These are phyloP conservation scores for Entamoeba nuttalli DNA, from an alignment of 208 protist species.

Conservation along the genomic window DNA sequence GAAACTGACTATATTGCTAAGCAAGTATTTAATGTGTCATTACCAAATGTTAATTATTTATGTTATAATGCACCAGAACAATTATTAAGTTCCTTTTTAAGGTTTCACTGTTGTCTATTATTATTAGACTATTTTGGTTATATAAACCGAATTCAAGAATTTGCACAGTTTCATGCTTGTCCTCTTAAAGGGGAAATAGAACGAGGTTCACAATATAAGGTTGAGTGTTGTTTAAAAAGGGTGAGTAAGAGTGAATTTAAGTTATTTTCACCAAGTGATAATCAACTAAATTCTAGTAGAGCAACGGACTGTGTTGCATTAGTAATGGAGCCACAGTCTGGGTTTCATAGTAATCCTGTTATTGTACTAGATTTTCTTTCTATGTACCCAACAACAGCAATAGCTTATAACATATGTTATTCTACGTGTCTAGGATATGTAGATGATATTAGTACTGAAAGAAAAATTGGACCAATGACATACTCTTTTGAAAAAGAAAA, in stretches of 20 bases:
- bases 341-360: constrained; percentile 46
- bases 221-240: constrained; percentile 50
- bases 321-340: constrained; percentile 51
- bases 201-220: constrained; percentile 53
- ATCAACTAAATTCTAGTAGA: constrained; percentile 29
- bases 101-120: neutral
- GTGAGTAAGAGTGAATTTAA: constrained; percentile 52
- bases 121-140: neutral
- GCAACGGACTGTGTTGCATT: constrained; percentile 46
- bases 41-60: neutral
- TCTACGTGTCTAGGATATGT: constrained; percentile 56
- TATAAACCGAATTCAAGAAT: constrained; percentile 32
- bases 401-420: constrained; percentile 67
- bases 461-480: neutral
- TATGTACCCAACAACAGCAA: constrained; percentile 66
- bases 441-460: neutral
- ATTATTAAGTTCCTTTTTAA: neutral
- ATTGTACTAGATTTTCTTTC: constrained; percentile 69
- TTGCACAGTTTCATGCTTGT: constrained; percentile 55
- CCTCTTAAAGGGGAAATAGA: constrained; percentile 46
- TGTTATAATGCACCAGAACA: too few relatives aligned
- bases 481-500: neutral
- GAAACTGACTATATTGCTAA: neutral
- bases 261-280: constrained; percentile 37
- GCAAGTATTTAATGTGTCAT: neutral